These are phyloP conservation scores for Annulohypoxylon truncatum DNA, from an alignment of 2,329 filamentous ascomycete genomes.

Conservation along the genomic window DNA sequence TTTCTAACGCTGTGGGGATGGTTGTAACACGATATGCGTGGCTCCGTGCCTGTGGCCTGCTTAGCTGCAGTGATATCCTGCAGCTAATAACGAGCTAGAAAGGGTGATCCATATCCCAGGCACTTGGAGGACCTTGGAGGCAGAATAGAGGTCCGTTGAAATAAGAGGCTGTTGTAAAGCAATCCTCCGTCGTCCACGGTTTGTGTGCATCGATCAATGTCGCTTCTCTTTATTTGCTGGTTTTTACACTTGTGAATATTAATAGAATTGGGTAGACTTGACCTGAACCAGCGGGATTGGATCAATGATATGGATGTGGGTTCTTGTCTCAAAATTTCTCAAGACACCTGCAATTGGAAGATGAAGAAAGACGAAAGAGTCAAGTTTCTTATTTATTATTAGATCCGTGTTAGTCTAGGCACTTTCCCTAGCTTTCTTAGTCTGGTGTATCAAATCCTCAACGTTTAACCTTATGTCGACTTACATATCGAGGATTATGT, in stretches of 20 bases:
- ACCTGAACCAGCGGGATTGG: neutral
- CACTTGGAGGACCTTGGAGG: constrained; percentile 8
- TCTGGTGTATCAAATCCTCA: neutral
- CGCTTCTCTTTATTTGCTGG: constrained; percentile 7
- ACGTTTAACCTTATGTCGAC: neutral
- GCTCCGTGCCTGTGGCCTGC: constrained; percentile 38
- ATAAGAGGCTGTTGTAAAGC: constrained; percentile 26
- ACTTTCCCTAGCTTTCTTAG: neutral
- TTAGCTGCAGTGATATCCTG: constrained; percentile 21
- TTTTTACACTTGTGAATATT: constrained; percentile 1
- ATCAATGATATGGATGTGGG: too few species aligned
- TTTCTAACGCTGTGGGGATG: constrained; percentile 22
- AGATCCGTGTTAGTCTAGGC: neutral
- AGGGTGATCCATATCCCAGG: constrained; percentile 1
- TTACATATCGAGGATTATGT: neutral
- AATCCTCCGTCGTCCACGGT: constrained; percentile 25
- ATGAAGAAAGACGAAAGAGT: neutral
- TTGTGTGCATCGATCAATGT: constrained; percentile 21
- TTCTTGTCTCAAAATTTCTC: too few species aligned
- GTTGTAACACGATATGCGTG: constrained; percentile 32
- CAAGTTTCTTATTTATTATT: neutral
- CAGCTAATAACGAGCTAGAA: constrained; percentile 24
- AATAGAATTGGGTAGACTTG: neutral
- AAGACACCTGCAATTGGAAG: neutral
- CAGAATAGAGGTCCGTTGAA: neutral